A percentile compares a stretch with the other conserved stretches of the same genome.
Conservation (phyloP, 352 stramenopile species). For the Pythium diclinum region DNA sequence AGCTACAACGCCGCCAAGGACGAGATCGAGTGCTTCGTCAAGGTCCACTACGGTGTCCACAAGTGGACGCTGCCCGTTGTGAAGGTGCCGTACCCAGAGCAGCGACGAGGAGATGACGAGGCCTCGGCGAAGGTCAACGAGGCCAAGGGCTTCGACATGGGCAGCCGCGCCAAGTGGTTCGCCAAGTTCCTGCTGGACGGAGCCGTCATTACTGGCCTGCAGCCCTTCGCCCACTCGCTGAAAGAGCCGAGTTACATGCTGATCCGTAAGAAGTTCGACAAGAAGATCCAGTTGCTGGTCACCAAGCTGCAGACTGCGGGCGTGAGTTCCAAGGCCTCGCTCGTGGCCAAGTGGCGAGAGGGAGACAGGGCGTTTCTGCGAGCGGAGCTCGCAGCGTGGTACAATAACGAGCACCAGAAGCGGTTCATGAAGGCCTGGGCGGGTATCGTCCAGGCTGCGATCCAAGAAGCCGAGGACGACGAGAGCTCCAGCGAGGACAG, state of each 20-base stretch:
- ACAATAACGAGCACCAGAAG: constrained; percentile 51
- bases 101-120: neutral
- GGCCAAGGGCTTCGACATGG: constrained; percentile 38
- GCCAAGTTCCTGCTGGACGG: constrained; percentile 82
- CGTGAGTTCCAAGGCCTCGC: constrained; percentile 41
- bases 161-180: constrained; percentile 72
- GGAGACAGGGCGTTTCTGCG: constrained; percentile 47
- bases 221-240: constrained; percentile 84
- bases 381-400: constrained; percentile 52
- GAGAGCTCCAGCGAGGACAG: neutral
- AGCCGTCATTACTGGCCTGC: constrained; percentile 53
- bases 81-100: constrained; percentile 45
- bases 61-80: constrained; percentile 63
- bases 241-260: constrained; percentile 93
- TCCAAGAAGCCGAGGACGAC: constrained; percentile 16
- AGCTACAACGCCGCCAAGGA: constrained; percentile 58
- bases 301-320: constrained; percentile 45
- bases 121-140: constrained; percentile 27
- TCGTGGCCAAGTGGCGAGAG: constrained; percentile 42
- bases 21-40: constrained; percentile 75
- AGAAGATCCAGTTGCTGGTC: constrained; percentile 81
- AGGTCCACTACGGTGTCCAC: constrained; percentile 69
- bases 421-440: constrained; percentile 49
- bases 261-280: constrained; percentile 86
- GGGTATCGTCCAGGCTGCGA: constrained; percentile 24